Evolutionary conservation across 805 yeast species (phyloP).

Genomic region (Sungouiozyma ichnusensis): DNA sequence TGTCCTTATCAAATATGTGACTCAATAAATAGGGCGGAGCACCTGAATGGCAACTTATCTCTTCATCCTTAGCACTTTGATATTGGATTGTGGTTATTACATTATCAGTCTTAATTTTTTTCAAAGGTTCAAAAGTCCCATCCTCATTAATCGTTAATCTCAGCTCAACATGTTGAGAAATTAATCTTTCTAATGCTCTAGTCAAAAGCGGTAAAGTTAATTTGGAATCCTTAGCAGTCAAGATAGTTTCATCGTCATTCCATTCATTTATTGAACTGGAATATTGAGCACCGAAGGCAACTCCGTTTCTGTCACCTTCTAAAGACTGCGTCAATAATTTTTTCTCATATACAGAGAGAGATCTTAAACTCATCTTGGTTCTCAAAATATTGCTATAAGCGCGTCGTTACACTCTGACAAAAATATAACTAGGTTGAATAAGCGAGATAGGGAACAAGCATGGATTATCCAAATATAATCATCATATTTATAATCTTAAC

Average conservation of each 20-base stretch:
- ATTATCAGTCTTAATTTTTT: slow-evolving; percentile 12
- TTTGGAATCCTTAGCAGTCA: slow-evolving; percentile 14
- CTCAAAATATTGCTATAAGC: no score
- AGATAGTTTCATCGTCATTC: slow-evolving; percentile 19
- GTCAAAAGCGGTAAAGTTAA: slow-evolving; percentile 11
- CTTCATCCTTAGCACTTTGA: slow-evolving; percentile 17
- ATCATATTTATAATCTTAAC: no score
- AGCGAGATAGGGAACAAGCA: no score
- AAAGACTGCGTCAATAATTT: slow-evolving; percentile 16
- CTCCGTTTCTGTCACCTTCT: slow-evolving; percentile 21
- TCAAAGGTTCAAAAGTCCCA: slow-evolving; percentile 15
- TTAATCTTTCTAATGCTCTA: slow-evolving; percentile 14
- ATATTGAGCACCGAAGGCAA: slow-evolving; percentile 17
- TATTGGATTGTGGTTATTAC: slow-evolving; percentile 19
- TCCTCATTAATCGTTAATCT: slow-evolving; percentile 17
- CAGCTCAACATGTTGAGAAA: slow-evolving; percentile 17
- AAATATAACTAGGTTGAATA: no score
- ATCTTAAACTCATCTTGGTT: slow-evolving; percentile 11
- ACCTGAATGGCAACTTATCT: slow-evolving; percentile 19
- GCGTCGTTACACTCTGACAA: no score
- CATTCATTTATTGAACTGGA: slow-evolving; percentile 9
- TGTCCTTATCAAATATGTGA: slow-evolving; percentile 19
- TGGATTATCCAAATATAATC: no score
- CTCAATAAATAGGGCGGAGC: slow-evolving; percentile 22
- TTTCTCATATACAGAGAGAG: slow-evolving; percentile 19